Evolutionary conservation across 1,284 basidiomycete species (phyloP), one percentile per base, ranked within the genome.

Genomic region (Cryptococcus sp.): DNA sequence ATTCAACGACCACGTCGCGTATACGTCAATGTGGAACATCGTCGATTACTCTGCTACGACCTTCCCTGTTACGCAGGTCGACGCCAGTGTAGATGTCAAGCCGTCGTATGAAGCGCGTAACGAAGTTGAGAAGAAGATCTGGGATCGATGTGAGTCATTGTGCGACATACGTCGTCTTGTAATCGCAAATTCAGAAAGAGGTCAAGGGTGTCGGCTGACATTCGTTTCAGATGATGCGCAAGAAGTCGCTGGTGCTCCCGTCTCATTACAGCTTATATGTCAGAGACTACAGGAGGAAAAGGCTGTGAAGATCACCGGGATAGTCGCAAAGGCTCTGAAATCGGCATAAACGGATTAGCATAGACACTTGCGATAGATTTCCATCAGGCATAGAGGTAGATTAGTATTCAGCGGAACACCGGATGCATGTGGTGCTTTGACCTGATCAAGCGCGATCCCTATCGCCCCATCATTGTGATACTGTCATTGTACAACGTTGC

Each of bases 231-330:
- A 89, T 67, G 79, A 86, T 49, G 84, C 88, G 0, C 78, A 81
- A 30, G 79, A 79, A 15, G 86, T 84, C 63, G 78, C 79, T 52
- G 82, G 84, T 58, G 85, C 85, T 0, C 89, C 90, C 0, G 81
- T 90, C 7, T 79, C 81, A n/a, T 73, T 91, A 22, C 89, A 91
- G 67, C 67, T 90, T 5, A 81, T 90, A 3, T 87, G 85, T 0
- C 79, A 84, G 52, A 85, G 85, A n/a, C 79, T 86, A 45, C 87
- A 91, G 68, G 72, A 75, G 54, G 74, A 76, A 61, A 73, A 72
- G 64, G 69, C 65, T 5, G 45, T 77, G 10, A 65, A 62, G 42
- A 65, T 72, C 39, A 67, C 69, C 5, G 58, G 64, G 20, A 63
- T 75, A 7, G 58, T 68, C 8, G 58, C 62, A 11, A 83, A 82